phyloP scores from a whole-genome alignment of 164 flowering plant genomes.

The Nymphaea thermarum region DNA sequence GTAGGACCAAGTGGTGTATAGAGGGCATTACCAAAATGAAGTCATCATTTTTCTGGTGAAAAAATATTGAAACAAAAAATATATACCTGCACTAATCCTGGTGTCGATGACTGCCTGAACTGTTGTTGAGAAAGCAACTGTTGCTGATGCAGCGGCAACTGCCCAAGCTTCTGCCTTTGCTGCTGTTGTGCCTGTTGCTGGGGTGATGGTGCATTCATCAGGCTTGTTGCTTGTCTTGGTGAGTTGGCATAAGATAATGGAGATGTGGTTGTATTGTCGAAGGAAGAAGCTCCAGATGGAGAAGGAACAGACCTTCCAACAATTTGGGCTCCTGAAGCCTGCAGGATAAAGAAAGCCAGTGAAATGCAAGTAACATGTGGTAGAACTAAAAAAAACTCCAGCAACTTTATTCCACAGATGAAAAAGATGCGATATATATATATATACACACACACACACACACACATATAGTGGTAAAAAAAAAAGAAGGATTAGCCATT shows the following conservation, averaged over 20 bases:
- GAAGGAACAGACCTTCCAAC: slow-evolving; percentile 86
- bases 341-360: neutral
- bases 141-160: slow-evolving; percentile 64
- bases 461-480: too few species aligned
- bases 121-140: slow-evolving; percentile 82
- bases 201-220: slow-evolving; percentile 93
- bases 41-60: too few species aligned
- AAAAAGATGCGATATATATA: neutral
- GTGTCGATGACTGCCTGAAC: slow-evolving; percentile 56
- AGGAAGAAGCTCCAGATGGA: slow-evolving; percentile 59
- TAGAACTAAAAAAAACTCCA: neutral
- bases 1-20: too few species aligned
- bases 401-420: neutral
- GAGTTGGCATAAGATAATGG: slow-evolving; percentile 91
- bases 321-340: slow-evolving; percentile 70
- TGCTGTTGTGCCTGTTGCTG: slow-evolving; percentile 70
- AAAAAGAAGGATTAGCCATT: too few species aligned
- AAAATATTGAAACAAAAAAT: neutral
- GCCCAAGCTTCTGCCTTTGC: slow-evolving; percentile 64
- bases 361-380: neutral
- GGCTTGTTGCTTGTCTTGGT: slow-evolving; percentile 68
- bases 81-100: slow-evolving; percentile 64
- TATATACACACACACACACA: too few species aligned
- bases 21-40: too few species aligned
- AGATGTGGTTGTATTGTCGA: slow-evolving; percentile 66